A percentile compares a stretch with the other conserved stretches of the same genome.
Conservation (phyloP, 805 yeast species). For the Candida coleopterorum region DNA sequence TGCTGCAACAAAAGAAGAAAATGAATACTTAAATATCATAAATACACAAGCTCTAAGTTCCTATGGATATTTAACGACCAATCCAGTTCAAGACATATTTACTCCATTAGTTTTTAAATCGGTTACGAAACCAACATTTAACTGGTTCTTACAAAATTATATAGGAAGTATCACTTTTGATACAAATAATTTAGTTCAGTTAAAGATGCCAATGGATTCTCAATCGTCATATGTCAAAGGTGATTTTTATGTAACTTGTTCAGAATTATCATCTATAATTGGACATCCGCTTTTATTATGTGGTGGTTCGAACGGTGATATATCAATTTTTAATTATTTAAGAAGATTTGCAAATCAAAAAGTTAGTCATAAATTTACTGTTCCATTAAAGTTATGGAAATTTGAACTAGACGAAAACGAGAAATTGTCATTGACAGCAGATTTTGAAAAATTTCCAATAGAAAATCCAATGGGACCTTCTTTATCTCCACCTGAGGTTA, state of each 20-base stretch:
- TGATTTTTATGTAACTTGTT: constrained; percentile 27
- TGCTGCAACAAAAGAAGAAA: constrained; percentile 17
- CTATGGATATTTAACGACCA: constrained; percentile 20
- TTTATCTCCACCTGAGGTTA: constrained; percentile 46
- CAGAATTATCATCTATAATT: constrained; percentile 25
- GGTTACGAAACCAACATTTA: constrained; percentile 24
- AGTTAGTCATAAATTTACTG: constrained; percentile 32
- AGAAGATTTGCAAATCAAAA: constrained; percentile 32
- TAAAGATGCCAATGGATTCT: constrained; percentile 1
- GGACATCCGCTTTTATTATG: constrained; percentile 35
- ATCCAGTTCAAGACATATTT: constrained; percentile 22
- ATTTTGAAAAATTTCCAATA: constrained; percentile 24
- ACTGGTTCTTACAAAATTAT: constrained; percentile 21
- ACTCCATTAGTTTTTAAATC: constrained; percentile 23
- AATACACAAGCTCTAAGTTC: constrained; percentile 28
- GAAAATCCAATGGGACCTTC: constrained; percentile 25
- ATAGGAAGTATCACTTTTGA: constrained; percentile 25
- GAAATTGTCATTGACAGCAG: constrained; percentile 14
- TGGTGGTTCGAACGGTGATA: constrained; percentile 33
- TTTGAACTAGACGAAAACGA: constrained; percentile 3
- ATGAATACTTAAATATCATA: constrained; percentile 20
- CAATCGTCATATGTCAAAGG: constrained; percentile 12
- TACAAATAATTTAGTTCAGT: constrained; percentile 9
- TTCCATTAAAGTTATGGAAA: constrained; percentile 38
- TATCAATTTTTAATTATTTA: constrained; percentile 32